Base-by-base conservation (phyloP, 2,329 filamentous ascomycete species). In the Scopulariopsis brevicaulis region DNA sequence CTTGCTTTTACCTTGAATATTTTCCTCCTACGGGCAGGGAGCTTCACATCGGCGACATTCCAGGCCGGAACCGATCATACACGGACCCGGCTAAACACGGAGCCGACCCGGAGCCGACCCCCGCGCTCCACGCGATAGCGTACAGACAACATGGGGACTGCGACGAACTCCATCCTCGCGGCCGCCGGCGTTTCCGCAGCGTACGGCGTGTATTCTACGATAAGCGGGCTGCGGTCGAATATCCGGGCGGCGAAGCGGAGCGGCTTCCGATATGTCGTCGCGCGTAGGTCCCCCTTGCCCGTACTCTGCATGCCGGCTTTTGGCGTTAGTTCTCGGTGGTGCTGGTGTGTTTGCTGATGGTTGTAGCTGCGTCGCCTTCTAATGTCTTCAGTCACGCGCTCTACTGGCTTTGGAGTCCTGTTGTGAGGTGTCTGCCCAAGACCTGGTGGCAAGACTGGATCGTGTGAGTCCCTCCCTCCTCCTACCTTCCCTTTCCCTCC, bases 401-500 rank as follows among this genome's bases (percentile, higher is more conserved):
- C 2, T 73, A 77, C 62, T 68, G 68, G 55, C 60, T 84, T 48
- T 84, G 77, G 77, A 64, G 82, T 12, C 79, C 80, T 2, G 59
- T 86, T 15, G 73, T 87, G 62, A 75, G 74, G 12, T 65, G 69
- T 15, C 70, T 87, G 0, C 85, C 85, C 0, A 70, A 70, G 51
- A 71, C 74, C 18, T 79, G 74, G 69, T 84, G 79, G 71, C 74
- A 82, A 58, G 64, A 74, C 56, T 84, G 84, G 79, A 67, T 86
- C 52, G 75, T 79, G 84, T 87, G 74, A 63, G 82, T 66, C 61
- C 32, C 50, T 22, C 48, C 35, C 35, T 28, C 25, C 20, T 24
- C 43, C 8, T 34, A 34, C 6, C 46, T 46, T 15, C 12, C 35
- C 15, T 22, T 28, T 32, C 8, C 28, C 28, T 32, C 8, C 8